phyloP scores from a whole-genome alignment of 192 early-diverging fungal genomes.

The Linderina pennispora region DNA sequence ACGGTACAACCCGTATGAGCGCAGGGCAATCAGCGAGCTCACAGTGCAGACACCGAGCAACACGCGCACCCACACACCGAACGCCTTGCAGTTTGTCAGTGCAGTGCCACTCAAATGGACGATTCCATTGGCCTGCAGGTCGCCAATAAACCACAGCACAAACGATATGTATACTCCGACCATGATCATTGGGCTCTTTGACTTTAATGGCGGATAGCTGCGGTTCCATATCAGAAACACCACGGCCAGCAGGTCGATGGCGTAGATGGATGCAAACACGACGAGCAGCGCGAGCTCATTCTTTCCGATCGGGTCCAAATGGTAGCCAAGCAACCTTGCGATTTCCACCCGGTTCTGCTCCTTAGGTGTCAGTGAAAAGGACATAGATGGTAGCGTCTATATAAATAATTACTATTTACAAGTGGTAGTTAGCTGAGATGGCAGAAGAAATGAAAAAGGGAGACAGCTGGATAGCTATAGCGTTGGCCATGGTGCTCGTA shows the following conservation, averaged over 20 bases:
- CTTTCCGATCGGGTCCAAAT: constrained; percentile 20
- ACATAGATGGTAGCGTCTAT: too few species aligned
- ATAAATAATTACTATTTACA: too few species aligned
- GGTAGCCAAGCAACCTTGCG: not conserved
- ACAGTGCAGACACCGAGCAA: constrained; percentile 24
- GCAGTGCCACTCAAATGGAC: constrained; percentile 5
- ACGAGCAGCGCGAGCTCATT: constrained; percentile 15
- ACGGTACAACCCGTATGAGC: constrained; percentile 21
- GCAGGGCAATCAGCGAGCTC: constrained; percentile 22
- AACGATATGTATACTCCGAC: not conserved
- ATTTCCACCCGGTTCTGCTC: constrained; percentile 10
- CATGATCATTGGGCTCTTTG: constrained; percentile 35
- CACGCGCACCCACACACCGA: constrained; percentile 36
- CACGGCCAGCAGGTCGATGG: constrained; percentile 10
- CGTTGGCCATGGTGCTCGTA: too few species aligned
- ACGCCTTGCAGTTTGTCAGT: constrained; percentile 24
- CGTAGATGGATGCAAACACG: constrained; percentile 6
- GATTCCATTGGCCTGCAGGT: constrained; percentile 28
- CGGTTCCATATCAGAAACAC: constrained; percentile 21
- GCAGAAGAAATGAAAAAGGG: too few species aligned
- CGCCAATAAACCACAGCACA: constrained; percentile 23
- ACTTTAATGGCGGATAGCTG: constrained; percentile 33
- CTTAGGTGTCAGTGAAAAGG: constrained; percentile 13
- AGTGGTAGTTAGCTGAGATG: too few species aligned
- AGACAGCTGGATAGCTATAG: too few species aligned